phyloP scores from a whole-genome alignment of 2,329 filamentous ascomycete genomes.

The Epichloe typhina region DNA sequence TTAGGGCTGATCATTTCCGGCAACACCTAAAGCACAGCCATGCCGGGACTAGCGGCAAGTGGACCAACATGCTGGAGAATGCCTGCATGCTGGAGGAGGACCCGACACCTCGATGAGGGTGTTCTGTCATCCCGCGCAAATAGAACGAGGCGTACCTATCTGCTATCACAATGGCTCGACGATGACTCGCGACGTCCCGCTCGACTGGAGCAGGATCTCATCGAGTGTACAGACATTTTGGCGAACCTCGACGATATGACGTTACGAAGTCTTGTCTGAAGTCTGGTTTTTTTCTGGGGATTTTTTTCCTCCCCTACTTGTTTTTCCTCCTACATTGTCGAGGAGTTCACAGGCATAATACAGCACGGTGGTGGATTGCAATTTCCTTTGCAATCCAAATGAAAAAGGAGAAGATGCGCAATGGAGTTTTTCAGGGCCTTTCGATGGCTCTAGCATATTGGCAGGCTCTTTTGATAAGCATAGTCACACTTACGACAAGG shows the following conservation, averaged over 20 bases:
- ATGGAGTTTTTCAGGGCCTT: too few relatives aligned
- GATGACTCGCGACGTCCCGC: neutral
- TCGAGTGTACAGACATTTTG: neutral
- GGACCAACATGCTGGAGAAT: constrained; percentile 96
- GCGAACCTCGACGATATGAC: neutral
- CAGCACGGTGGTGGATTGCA: neutral
- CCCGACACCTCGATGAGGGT: constrained; percentile 18
- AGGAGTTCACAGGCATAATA: neutral
- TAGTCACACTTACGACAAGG: neutral
- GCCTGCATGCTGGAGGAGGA: constrained; percentile 91
- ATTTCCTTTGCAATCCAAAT: neutral
- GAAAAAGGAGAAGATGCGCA: neutral
- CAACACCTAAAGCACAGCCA: constrained; percentile 98
- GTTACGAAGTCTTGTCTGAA: neutral
- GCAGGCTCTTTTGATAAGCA: neutral
- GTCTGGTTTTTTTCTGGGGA: neutral
- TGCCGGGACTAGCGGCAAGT: constrained; percentile 89
- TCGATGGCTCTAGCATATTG: neutral
- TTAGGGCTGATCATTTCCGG: constrained; percentile 90
- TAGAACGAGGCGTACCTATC: too few relatives aligned
- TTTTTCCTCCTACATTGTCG: neutral
- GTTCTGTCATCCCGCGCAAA: neutral
- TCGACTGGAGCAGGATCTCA: too few relatives aligned
- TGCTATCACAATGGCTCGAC: neutral
- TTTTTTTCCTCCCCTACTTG: neutral